Evolutionary conservation across 2,329 filamentous ascomycete species (phyloP), one percentile per base, ranked within the genome.

Genomic region (Beauveria scarabaeidicola): DNA sequence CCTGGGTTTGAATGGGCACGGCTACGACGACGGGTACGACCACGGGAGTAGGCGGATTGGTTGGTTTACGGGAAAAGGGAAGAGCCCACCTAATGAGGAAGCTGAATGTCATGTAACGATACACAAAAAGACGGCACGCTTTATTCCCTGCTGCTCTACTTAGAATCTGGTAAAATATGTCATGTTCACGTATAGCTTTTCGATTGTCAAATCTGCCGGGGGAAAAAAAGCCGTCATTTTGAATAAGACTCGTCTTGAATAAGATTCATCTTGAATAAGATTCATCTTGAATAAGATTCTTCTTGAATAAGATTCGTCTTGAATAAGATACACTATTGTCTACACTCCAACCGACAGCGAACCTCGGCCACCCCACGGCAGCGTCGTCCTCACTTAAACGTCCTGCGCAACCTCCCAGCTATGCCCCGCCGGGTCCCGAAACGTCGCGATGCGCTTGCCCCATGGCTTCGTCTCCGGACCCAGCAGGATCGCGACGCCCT

Each of bases 371-470:
- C 32, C 11, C 5, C 13, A 36, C 32, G 15, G 32, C 5, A 36
- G 11, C 13, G 11, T 36, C 32, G 32, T 36, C 32, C 32, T 36
- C 10, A 11, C 0, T 32, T 32, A 36, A 7, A 60, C 55, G 3
- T 61, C 59, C 32, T 63, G 51, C 40, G 62, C 61, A 57, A 62
- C 36, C 55, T 62, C 58, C 59, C 61, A 59, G 27, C 17, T 60
- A 36, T 63, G 61, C 3, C 62, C 62, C 2, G 60, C 51, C 32
- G 62, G 62, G 43, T 64, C 59, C 53, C 62, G 54, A 61, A 63
- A 63, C 1, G 61, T 61, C n/a, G 58, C 62, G 5, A 52, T 52
- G 6, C 52, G 48, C 59, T 61, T 48, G 2, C 61, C 61, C 59
- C 61, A 63, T 2, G 59, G 62, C 58, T 61, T 63, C 40, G 50